These are phyloP conservation scores for Verticillium zaregamsianum DNA, from an alignment of 2,329 filamentous ascomycete genomes.

Conservation along the genomic window DNA sequence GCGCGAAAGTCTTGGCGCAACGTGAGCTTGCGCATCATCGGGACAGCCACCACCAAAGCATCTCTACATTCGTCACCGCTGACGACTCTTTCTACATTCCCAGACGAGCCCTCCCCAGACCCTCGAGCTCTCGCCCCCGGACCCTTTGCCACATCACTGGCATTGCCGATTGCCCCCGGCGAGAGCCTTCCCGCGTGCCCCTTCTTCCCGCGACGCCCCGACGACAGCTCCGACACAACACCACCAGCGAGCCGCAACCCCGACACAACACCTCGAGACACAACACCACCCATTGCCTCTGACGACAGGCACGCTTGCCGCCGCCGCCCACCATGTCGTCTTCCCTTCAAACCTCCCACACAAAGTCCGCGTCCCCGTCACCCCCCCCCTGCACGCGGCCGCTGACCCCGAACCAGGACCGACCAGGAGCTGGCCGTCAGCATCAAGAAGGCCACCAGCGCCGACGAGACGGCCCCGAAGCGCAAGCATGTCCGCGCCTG, in stretches of 20 bases:
- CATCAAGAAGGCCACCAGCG: slow-evolving; percentile 66
- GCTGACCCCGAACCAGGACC: slow-evolving; percentile 41
- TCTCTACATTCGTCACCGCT: slow-evolving; percentile 11
- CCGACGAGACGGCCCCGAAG: slow-evolving; percentile 65
- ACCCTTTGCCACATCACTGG: neutral
- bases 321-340: slow-evolving; percentile 10
- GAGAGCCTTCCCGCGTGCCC: no score
- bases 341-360: slow-evolving; percentile 12
- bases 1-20: slow-evolving; percentile 9
- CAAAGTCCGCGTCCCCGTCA: slow-evolving; percentile 9
- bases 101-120: no score
- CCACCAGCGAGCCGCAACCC: no score
- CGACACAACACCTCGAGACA: neutral
- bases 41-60: slow-evolving; percentile 12
- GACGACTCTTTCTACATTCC: slow-evolving; percentile 9
- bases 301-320: neutral
- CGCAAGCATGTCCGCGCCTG: slow-evolving; percentile 95
- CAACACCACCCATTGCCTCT: neutral
- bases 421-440: slow-evolving; percentile 67
- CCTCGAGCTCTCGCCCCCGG: neutral
- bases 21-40: slow-evolving; percentile 13
- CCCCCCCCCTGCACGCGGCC: neutral
- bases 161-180: no score
- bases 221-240: no score
- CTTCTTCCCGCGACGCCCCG: no score